phyloP scores from a whole-genome alignment of 2,329 filamentous ascomycete species.

The Pseudogymnoascus pannorum region DNA sequence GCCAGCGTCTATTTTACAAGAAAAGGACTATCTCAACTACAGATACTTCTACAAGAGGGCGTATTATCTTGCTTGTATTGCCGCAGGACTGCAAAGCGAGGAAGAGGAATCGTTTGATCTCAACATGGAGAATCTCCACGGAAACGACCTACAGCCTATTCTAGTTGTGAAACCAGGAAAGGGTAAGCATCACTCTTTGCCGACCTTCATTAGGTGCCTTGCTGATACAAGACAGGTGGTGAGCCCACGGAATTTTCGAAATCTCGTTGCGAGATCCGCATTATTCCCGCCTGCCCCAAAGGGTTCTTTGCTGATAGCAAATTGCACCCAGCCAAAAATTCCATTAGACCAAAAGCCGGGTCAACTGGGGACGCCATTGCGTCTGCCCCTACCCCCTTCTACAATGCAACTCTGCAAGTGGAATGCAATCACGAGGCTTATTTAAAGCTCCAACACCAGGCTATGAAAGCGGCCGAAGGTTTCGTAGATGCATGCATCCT shows the following conservation, averaged over 20 bases:
- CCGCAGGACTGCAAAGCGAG: slow-evolving; percentile 57
- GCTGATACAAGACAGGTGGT: neutral
- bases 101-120: slow-evolving; percentile 48
- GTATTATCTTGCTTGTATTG: slow-evolving; percentile 80
- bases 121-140: slow-evolving; percentile 59
- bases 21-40: slow-evolving; percentile 89
- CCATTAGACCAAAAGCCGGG: slow-evolving; percentile 52
- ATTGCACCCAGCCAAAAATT: slow-evolving; percentile 61
- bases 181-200: neutral
- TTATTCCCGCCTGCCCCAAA: slow-evolving; percentile 68
- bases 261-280: slow-evolving; percentile 55
- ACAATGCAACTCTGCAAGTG: slow-evolving; percentile 77
- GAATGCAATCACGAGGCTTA: slow-evolving; percentile 69
- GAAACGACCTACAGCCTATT: slow-evolving; percentile 70
- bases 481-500: slow-evolving; percentile 82
- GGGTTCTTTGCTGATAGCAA: slow-evolving; percentile 65
- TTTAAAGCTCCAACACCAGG: slow-evolving; percentile 65
- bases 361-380: slow-evolving; percentile 35
- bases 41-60: slow-evolving; percentile 92
- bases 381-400: slow-evolving; percentile 63
- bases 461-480: slow-evolving; percentile 45
- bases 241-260: slow-evolving; percentile 27
- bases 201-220: neutral
- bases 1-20: slow-evolving; percentile 72
- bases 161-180: slow-evolving; percentile 37